These are phyloP conservation scores for Acacia crassicarpa DNA, from an alignment of 306 rosid genomes.

Conservation along the genomic window DNA sequence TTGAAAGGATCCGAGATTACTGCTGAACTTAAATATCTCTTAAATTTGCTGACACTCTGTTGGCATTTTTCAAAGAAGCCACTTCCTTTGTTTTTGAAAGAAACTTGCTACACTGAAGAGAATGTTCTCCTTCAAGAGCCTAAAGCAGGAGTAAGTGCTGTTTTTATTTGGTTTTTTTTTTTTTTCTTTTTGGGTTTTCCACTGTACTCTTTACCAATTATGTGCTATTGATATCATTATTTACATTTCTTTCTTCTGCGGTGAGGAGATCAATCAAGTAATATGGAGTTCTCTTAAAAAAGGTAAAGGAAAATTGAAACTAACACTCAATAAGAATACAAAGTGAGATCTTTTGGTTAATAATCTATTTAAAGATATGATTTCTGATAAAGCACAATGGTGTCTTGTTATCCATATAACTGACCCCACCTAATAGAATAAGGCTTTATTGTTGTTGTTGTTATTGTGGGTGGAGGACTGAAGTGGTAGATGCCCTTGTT, in stretches of 20 bases:
- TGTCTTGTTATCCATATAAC: no score
- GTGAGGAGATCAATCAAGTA: no score
- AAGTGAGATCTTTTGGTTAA: no score
- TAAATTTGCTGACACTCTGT: conserved; percentile 76
- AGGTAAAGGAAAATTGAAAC: no score
- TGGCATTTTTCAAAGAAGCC: conserved; percentile 96
- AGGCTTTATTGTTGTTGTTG: no score
- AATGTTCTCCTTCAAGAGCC: conserved; percentile 90
- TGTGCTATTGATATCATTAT: background rate
- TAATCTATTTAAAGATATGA: no score
- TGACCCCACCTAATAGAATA: no score
- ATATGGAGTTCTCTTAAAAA: no score
- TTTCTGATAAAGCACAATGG: no score
- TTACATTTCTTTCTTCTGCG: conserved; percentile 4
- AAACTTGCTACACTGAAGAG: conserved; percentile 71
- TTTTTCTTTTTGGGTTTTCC: background rate
- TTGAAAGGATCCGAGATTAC: conserved; percentile 65
- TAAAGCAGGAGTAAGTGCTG: conserved; percentile 84
- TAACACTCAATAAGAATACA: no score
- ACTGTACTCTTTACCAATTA: conserved; percentile 8
- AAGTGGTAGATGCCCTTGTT: conserved; percentile 5
- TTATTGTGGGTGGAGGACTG: background rate
- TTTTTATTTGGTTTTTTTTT: background rate
- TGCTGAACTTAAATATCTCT: conserved; percentile 71
- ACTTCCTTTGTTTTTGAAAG: conserved; percentile 75